Base-by-base conservation (phyloP, 1,139 yeast species). In the Hansenula anomala region DNA sequence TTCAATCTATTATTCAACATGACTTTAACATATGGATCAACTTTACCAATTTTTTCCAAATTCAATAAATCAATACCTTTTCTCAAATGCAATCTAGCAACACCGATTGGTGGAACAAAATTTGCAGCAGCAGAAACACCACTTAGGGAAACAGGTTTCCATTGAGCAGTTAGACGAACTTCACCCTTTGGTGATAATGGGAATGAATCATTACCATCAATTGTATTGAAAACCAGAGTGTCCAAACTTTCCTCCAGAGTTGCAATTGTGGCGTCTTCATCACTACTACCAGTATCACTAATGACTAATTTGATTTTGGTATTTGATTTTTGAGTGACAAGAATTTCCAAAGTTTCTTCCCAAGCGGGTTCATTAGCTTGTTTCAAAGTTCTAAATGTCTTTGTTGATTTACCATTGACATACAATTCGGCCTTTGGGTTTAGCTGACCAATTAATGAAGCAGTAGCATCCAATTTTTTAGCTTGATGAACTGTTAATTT, bases 401-500 rank as follows among this genome's bases (percentile, higher is more conserved):
- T 73, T 13, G 71, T 69, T 41, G 75, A 62, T 45, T 78, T 71
- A 33, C 71, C 73, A 54, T 81, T 77, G 39, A 81, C 60, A 51
- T 62, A 78, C 19, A 84, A 61, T 51, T 80, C 86, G 11, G 88
- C 88, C 56, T 73, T 79, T 22, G 92, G 86, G 52, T 82, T 80
- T 56, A 84, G 64, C 39, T 71, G 71, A 35, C 95, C 96, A 45
- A 83, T 70, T 43, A 80, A 67, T 1, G 94, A 77, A 36, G 69
- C 60, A 4, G 80, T 66, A 29, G 73, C 64, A 54, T 86, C 94
- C 56, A 92, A 71, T 42, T 80, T 76, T 47, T 75, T 75, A 34
- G 89, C 92, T 51, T 80, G 82, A 49, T 83, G 82, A 41, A 92
- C 68, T 19, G 77, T 75, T 39, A 92, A 60, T 55, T 81, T 83